These are phyloP conservation scores for Acacia melanoxylon DNA, from an alignment of 306 rosid genomes.

Conservation along the genomic window DNA sequence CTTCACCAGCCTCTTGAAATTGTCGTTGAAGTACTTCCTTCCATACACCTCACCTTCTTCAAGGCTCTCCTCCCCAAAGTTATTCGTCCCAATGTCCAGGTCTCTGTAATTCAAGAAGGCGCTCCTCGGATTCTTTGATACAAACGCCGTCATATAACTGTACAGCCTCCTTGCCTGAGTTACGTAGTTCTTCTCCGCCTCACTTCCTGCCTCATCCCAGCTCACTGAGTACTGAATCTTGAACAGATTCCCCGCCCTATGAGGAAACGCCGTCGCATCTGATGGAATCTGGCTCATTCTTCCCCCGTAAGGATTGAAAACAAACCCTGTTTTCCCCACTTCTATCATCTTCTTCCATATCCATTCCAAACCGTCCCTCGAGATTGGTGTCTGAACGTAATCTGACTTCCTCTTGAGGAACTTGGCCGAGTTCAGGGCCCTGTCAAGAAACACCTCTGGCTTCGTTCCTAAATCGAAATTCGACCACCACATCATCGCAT, in stretches of 20 bases:
- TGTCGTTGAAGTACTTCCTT: slow-evolving; percentile 38
- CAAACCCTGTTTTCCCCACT: slow-evolving; percentile 39
- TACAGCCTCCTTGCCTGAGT: slow-evolving; percentile 25
- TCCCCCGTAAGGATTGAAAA: slow-evolving; percentile 56
- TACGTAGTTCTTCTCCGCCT: slow-evolving; percentile 19
- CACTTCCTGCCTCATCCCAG: slow-evolving; percentile 39
- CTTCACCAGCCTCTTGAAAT: slow-evolving; percentile 47
- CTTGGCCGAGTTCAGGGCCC: slow-evolving; percentile 17
- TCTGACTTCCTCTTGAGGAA: slow-evolving; percentile 51
- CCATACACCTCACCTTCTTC: slow-evolving; percentile 49
- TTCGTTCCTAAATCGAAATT: slow-evolving; percentile 24
- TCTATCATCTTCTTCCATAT: slow-evolving; percentile 44
- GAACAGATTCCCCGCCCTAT: slow-evolving; percentile 43
- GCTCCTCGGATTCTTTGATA: slow-evolving; percentile 50
- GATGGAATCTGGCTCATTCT: slow-evolving; percentile 34
- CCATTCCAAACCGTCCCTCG: slow-evolving; percentile 39
- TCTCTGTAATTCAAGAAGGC: slow-evolving; percentile 49
- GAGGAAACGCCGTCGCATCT: slow-evolving; percentile 45
- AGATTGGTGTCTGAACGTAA: slow-evolving; percentile 42
- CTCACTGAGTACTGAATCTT: slow-evolving; percentile 49
- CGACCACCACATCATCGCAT: slow-evolving; percentile 47
- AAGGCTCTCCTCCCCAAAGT: slow-evolving; percentile 36
- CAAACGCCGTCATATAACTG: slow-evolving; percentile 51
- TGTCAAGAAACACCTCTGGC: slow-evolving; percentile 34
- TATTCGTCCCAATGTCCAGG: slow-evolving; percentile 48